Conservation (phyloP, 805 yeast species). For the Saturnispora gosingensis region DNA sequence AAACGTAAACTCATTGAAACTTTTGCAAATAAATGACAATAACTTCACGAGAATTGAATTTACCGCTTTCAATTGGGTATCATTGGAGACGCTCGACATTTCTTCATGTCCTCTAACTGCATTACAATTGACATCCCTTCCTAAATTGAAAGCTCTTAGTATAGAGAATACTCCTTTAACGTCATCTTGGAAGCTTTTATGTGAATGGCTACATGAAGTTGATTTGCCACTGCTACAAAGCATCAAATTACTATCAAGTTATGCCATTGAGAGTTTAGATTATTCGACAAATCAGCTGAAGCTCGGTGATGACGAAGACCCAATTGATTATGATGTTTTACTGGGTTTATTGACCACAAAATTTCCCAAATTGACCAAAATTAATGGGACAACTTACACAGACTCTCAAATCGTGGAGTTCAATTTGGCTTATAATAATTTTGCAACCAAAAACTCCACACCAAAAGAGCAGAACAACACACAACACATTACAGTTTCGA, state of each 20-base stretch:
- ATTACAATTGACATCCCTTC: neutral
- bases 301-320: neutral
- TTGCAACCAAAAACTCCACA: neutral
- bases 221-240: neutral
- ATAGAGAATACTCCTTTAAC: constrained; percentile 32
- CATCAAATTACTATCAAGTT: neutral
- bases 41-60: neutral
- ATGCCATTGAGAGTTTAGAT: neutral
- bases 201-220: neutral
- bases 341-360: constrained; percentile 17
- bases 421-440: neutral
- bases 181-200: neutral
- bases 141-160: constrained; percentile 21
- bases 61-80: neutral
- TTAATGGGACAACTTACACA: constrained; percentile 51
- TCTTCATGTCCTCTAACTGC: neutral
- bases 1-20: neutral
- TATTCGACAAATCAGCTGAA: neutral
- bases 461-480: neutral
- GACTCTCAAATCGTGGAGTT: constrained; percentile 6
- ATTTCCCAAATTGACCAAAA: constrained; percentile 25
- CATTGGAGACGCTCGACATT: neutral
- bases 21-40: neutral
- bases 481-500: neutral
- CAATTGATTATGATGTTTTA: constrained; percentile 13